These are phyloP conservation scores for Seiridium unicorne DNA, from an alignment of 2,329 filamentous ascomycete species.

Conservation along the genomic window DNA sequence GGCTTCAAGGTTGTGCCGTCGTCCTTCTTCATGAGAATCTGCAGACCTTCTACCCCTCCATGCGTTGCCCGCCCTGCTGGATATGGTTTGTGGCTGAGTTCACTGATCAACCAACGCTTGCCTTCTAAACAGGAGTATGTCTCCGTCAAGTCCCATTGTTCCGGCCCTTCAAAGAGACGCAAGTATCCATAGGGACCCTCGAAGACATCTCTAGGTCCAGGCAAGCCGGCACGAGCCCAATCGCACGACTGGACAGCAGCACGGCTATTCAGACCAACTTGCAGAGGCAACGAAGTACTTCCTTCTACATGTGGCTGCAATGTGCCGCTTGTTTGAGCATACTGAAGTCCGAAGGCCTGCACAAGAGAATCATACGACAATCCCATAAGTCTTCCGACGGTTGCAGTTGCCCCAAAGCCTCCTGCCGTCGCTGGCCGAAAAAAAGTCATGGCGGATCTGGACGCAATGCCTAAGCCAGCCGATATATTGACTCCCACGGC, in stretches of 20 bases:
- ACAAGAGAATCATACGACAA: slow-evolving; percentile 4
- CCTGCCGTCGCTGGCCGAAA: slow-evolving; percentile 9
- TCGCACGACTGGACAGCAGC: slow-evolving; percentile 10
- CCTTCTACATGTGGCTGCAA: slow-evolving; percentile 11
- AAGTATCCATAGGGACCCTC: slow-evolving; percentile 8
- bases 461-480: slow-evolving; percentile 8
- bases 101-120: slow-evolving; percentile 8
- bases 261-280: slow-evolving; percentile 9
- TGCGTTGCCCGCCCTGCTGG: slow-evolving; percentile 9
- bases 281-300: slow-evolving; percentile 6
- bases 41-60: slow-evolving; percentile 9
- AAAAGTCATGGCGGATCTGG: slow-evolving; percentile 7
- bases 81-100: slow-evolving; percentile 10
- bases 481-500: slow-evolving; percentile 11
- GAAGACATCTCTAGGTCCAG: slow-evolving; percentile 6
- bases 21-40: slow-evolving; percentile 4
- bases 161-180: slow-evolving; percentile 8
- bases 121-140: slow-evolving; percentile 1
- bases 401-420: slow-evolving; percentile 8
- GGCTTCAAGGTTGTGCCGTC: slow-evolving; percentile 38
- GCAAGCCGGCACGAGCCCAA: neutral
- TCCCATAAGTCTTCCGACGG: slow-evolving; percentile 6
- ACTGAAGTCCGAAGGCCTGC: slow-evolving; percentile 9
- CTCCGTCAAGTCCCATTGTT: slow-evolving; percentile 4
- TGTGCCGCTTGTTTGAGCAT: slow-evolving; percentile 10